These are phyloP conservation scores for Mesostigma viride DNA, from an alignment of 139 green algal species.

Conservation along the genomic window DNA sequence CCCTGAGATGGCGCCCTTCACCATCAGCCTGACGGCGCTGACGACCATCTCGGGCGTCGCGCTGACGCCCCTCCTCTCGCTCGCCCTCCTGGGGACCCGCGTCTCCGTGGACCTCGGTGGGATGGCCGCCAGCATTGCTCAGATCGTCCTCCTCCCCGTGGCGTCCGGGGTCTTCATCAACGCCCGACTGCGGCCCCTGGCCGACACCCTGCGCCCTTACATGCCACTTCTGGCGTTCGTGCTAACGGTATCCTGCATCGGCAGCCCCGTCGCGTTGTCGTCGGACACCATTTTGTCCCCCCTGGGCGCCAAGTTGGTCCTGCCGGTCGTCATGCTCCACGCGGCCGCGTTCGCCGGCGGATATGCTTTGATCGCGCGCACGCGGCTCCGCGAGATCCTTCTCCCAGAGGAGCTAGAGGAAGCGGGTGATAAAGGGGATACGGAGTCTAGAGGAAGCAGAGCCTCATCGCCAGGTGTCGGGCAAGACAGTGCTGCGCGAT, in stretches of 20 bases:
- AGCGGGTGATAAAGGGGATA: no score
- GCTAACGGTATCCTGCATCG: conserved; percentile 2
- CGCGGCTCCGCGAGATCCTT: no score
- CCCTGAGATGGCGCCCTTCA: conserved; percentile 23
- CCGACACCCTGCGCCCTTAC: neutral
- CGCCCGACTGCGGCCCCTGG: neutral
- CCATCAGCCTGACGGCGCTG: conserved; percentile 33
- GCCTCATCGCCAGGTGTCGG: no score
- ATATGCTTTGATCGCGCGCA: neutral
- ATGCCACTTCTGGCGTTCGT: conserved; percentile 6
- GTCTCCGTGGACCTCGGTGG: conserved; percentile 24
- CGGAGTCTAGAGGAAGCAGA: no score
- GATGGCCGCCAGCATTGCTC: conserved; percentile 25
- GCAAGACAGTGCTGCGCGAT: no score
- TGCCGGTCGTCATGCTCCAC: neutral
- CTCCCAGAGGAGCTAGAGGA: no score
- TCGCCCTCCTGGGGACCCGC: conserved; percentile 28
- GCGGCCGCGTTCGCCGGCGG: neutral
- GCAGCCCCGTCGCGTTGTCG: conserved; percentile 1
- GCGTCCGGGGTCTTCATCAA: conserved; percentile 11
- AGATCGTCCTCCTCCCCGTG: conserved; percentile 34
- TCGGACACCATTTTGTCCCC: neutral
- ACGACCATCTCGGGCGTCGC: conserved; percentile 24
- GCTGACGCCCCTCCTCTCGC: conserved; percentile 24
- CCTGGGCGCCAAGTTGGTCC: neutral